Conservation (phyloP, 73 alveolate species). For the Paraurostyla sp. region DNA sequence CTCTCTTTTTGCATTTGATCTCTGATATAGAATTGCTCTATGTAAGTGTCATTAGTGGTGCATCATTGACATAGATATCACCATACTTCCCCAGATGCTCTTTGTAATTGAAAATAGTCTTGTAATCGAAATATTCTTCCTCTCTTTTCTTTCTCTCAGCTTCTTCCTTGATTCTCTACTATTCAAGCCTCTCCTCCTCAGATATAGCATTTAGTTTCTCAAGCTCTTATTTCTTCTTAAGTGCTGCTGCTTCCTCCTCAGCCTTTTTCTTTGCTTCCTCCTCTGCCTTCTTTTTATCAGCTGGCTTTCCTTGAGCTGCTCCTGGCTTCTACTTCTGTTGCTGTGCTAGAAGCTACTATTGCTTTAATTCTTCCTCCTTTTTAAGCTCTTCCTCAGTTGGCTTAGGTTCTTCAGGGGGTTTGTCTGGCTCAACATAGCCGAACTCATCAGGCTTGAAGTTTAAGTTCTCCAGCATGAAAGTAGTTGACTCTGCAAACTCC, state of each 20-base stretch:
- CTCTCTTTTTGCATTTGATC: constrained; percentile 53
- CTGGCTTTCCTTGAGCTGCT: constrained; percentile 40
- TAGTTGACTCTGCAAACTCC: constrained; percentile 73
- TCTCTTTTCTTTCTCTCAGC: constrained; percentile 58
- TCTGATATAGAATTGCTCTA: constrained; percentile 69
- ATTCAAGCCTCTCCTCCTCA: constrained; percentile 40
- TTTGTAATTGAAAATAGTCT: constrained; percentile 62
- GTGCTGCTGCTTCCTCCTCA: constrained; percentile 52
- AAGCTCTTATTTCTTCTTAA: neutral
- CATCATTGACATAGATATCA: constrained; percentile 74
- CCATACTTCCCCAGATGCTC: constrained; percentile 59
- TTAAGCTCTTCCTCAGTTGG: constrained; percentile 65
- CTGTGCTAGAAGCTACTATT: constrained; percentile 39
- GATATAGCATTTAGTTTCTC: neutral
- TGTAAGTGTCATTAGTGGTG: constrained; percentile 61
- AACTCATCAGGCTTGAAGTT: constrained; percentile 78
- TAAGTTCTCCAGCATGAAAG: constrained; percentile 74
- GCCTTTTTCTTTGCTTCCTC: constrained; percentile 63
- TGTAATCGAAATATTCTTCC: constrained; percentile 51
- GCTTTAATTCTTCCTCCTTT: constrained; percentile 58
- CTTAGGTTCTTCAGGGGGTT: constrained; percentile 60
- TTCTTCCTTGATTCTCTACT: constrained; percentile 30
- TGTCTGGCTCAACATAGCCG: constrained; percentile 76
- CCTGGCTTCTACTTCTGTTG: constrained; percentile 36
- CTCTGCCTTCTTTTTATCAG: constrained; percentile 62